Percentiles rank a stretch among this genome's conserved stretches.
These are phyloP conservation scores for Monosporascus cannonballus DNA, from an alignment of 2,329 filamentous ascomycete species.

Conservation along the genomic window DNA sequence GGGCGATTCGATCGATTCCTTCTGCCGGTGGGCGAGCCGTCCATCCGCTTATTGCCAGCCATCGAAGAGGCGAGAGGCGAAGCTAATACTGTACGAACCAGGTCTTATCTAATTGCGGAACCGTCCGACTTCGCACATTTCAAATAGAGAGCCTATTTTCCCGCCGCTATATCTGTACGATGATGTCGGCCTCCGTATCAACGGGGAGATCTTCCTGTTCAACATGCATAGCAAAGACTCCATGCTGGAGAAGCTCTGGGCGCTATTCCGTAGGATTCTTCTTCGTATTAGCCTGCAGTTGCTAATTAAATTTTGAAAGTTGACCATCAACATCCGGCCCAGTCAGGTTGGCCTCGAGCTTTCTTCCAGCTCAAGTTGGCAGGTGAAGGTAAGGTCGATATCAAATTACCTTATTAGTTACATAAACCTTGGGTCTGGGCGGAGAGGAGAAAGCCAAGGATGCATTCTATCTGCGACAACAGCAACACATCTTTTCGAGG, in stretches of 20 bases:
- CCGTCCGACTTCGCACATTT: constrained; percentile 4
- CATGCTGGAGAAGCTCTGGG: background rate
- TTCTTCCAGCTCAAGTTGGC: background rate
- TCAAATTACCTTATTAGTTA: background rate
- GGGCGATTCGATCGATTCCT: background rate
- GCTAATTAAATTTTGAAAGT: too few relatives aligned
- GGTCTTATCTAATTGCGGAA: constrained; percentile 4
- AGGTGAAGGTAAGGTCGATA: background rate
- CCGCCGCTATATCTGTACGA: constrained; percentile 10
- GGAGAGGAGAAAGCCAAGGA: background rate
- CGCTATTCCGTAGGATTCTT: background rate
- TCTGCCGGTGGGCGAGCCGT: background rate
- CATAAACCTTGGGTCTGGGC: background rate
- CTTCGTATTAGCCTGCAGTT: background rate
- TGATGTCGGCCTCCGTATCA: constrained; percentile 11
- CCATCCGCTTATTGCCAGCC: background rate
- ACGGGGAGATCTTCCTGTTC: background rate
- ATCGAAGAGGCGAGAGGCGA: background rate
- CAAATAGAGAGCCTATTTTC: constrained; percentile 1
- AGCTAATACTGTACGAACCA: background rate
- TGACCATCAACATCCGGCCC: too few relatives aligned
- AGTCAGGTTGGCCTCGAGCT: too few relatives aligned
- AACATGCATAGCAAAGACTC: background rate
- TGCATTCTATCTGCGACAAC: background rate
- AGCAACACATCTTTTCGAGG: background rate